Evolutionary conservation across 768 basidiomycete genomes (phyloP), one percentile per base, ranked within the genome.

Genomic region (Lactarius trivialis): DNA sequence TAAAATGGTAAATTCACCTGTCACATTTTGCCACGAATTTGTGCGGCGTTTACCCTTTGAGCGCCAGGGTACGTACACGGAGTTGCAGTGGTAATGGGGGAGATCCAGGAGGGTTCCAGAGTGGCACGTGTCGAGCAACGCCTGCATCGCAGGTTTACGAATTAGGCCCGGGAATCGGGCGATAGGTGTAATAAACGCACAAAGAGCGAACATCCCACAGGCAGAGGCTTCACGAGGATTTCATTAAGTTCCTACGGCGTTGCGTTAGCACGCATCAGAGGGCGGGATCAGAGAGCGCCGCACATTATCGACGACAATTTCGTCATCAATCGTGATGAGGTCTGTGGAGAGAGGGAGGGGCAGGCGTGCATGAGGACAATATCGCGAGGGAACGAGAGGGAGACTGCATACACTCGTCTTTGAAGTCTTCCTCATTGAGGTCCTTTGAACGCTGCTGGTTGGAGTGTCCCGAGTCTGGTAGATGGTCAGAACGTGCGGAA

Each of bases 61-160:
- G 21, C 39, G 37, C 68, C 67, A 67, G 3, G 68, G 70, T 28
- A 58, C 62, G 64, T 63, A 68, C 6, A 68, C 56, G 2, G 65
- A 60, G 36, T 70, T 67, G 56, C 70, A 69, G 7, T 62, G 30
- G 45, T 67, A 68, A 41, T 69, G 70, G 0, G 64, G 65, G 7
- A 70, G 60, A 28, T 70, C 67, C 0, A 70, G 55, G 19, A 70
- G 45, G 1, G 70, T 70, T 1, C 65, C 70, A 0, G 69, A 70
- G 32, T 70, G 67, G 21, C 69, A 70, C 0, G 65, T 58, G 34
- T 71, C 70, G 28, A 71, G 58, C n/a, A 71, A 24, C 1, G 67
- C 66, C 67, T 67, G 37, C 14, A 48, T 32, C 15, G 45, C 5
- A 17, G 33, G 19, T 24, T 56, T 21, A 56, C 36, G 26, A 51